These are phyloP conservation scores for Mycena filopes DNA, from an alignment of 768 basidiomycete species.

Conservation along the genomic window DNA sequence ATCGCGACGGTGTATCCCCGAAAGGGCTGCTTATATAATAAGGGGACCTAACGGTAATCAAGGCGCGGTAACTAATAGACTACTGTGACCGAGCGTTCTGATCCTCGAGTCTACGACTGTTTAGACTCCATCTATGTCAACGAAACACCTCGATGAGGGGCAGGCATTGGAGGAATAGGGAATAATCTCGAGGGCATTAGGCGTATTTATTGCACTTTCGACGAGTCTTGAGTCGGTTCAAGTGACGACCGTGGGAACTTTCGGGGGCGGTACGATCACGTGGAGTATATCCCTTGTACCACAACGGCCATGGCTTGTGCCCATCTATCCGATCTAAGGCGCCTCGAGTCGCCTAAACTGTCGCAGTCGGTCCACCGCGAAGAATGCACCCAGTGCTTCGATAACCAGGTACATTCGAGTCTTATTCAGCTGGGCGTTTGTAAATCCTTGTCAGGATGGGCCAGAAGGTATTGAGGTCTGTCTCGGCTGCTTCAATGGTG, in stretches of 20 bases:
- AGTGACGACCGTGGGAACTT: slow-evolving; percentile 9
- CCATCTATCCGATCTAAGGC: slow-evolving; percentile 62
- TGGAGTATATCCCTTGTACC: neutral
- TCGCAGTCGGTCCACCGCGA: slow-evolving; percentile 86
- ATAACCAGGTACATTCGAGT: slow-evolving; percentile 74
- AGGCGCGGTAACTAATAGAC: too few species aligned
- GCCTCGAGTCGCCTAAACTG: slow-evolving; percentile 65
- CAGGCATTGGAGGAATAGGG: too few species aligned
- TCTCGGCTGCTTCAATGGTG: slow-evolving; percentile 93
- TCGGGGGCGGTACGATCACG: neutral
- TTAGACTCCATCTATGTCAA: too few species aligned
- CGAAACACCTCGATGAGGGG: too few species aligned
- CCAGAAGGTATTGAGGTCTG: slow-evolving; percentile 89
- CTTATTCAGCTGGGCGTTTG: neutral
- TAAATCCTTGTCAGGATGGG: slow-evolving; percentile 61
- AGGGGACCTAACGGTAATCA: too few species aligned
- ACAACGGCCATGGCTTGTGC: slow-evolving; percentile 56
- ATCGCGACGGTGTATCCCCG: too few species aligned
- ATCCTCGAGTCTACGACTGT: too few species aligned
- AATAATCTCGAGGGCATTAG: too few species aligned
- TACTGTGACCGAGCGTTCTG: too few species aligned
- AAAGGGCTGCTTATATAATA: too few species aligned
- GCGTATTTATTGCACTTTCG: too few species aligned
- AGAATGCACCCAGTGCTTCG: slow-evolving; percentile 98
- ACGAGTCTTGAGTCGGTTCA: too few species aligned